Base-by-base conservation (phyloP, 495 filamentous ascomycete genomes). In the Cetradonia linearis region DNA sequence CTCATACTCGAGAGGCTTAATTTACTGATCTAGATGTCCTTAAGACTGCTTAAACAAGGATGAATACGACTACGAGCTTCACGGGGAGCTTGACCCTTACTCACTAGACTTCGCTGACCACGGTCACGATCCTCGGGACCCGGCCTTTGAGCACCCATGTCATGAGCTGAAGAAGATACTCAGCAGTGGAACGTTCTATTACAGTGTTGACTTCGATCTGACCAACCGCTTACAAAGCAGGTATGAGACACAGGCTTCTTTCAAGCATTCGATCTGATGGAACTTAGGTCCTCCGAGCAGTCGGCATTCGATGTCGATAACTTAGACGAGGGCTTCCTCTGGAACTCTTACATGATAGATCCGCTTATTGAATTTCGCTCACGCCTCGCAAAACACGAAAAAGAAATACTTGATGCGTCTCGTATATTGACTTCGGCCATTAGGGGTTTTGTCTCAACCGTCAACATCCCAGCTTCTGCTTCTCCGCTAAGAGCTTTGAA, bases 331-430 rank as follows among this genome's bases (percentile, higher is more conserved):
- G 86, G 86, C 8, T 96, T 95, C 73, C 73, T 98, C 31, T 98
- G 93, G 93, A 98, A 98, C 65, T 90, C 88, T 11, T 95, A 93
- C 72, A 97, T 98, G 91, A 95, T 98, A 61, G 80, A 86, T 58
- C 91, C 94, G 9, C 78, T 98, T 56, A 84, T 97, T 44, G 77
- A 86, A 55, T 97, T 98, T 68, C 85, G 93, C 30, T 89, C 86
- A 16, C 82, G 88, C 20, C 75, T 98, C 23, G 79, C 86, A 18
- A 77, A 77, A 23, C 77, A 80, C 20, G 91, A 96, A 59, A 86
- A 84, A 58, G 76, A 75, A 27, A 83, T 81, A 27, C 77, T 98
- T 18, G 93, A 98, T 73, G 77, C 77, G 3, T 95, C 91, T 54
- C 81, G 88, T 54, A 87, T 98, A 53, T 70, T 98, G 42, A 98